These are phyloP conservation scores for Suillus occidentalis DNA, from an alignment of 768 basidiomycete species.

Conservation along the genomic window DNA sequence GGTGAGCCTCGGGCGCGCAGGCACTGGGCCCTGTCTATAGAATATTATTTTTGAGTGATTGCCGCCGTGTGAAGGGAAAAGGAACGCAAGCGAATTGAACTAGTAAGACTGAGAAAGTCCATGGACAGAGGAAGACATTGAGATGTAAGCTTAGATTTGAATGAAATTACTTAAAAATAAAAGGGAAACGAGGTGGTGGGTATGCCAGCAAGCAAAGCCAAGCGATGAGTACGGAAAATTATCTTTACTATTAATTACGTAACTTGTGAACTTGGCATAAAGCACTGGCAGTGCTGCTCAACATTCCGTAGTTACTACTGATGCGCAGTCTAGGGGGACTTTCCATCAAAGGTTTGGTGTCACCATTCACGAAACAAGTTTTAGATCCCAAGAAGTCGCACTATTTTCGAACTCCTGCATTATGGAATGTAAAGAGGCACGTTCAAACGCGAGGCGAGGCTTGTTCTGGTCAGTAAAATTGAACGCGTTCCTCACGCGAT, in stretches of 20 bases:
- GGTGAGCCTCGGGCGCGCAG: constrained; percentile 5
- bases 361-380: not conserved
- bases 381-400: constrained; percentile 5
- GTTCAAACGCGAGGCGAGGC: constrained; percentile 8
- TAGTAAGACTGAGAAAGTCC: constrained; percentile 16
- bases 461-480: constrained; percentile 13
- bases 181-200: constrained; percentile 12
- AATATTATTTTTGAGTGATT: constrained; percentile 32
- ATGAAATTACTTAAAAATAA: constrained; percentile 16
- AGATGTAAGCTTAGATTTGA: constrained; percentile 11
- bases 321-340: not conserved
- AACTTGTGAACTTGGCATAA: constrained; percentile 2
- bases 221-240: constrained; percentile 1
- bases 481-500: constrained; percentile 8
- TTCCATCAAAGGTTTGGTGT: not conserved
- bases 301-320: not conserved
- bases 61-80: constrained; percentile 35
- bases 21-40: not conserved
- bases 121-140: constrained; percentile 13
- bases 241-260: constrained; percentile 15
- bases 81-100: constrained; percentile 15
- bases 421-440: constrained; percentile 10
- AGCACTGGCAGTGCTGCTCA: not conserved
- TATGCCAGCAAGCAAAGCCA: constrained; percentile 9
- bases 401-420: constrained; percentile 13